phyloP scores from a whole-genome alignment of 1,139 yeast genomes.

The Kurtzmaniella natalensis region DNA sequence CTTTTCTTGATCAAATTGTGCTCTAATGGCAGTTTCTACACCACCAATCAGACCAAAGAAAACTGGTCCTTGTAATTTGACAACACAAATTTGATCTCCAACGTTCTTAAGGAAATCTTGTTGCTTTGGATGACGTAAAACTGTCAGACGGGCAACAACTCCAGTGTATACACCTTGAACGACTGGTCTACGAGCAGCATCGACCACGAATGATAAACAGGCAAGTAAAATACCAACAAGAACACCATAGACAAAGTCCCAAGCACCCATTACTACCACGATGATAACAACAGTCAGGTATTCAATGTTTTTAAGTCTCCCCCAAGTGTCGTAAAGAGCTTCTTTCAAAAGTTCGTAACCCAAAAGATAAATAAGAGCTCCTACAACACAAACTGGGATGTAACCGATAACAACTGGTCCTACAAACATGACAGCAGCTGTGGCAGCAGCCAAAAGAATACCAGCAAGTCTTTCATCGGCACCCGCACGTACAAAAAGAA shows the following conservation, averaged over 20 bases:
- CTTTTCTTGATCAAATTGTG: slow-evolving; percentile 54
- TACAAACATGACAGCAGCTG: slow-evolving; percentile 72
- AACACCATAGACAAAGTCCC: slow-evolving; percentile 92
- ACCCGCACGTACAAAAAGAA: slow-evolving; percentile 87
- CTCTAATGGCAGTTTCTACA: slow-evolving; percentile 71
- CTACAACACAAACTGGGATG: slow-evolving; percentile 94
- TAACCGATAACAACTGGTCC: slow-evolving; percentile 93
- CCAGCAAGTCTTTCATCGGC: slow-evolving; percentile 91
- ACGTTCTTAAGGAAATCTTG: slow-evolving; percentile 80
- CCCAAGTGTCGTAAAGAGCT: slow-evolving; percentile 80
- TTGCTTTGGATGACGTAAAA: slow-evolving; percentile 85
- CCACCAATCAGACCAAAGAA: slow-evolving; percentile 96
- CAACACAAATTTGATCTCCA: slow-evolving; percentile 85
- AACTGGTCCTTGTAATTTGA: slow-evolving; percentile 81
- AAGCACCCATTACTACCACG: slow-evolving; percentile 89
- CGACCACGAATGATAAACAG: slow-evolving; percentile 86
- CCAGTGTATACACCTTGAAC: slow-evolving; percentile 84
- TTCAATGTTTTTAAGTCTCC: slow-evolving; percentile 70
- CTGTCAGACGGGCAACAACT: slow-evolving; percentile 85
- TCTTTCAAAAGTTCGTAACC: slow-evolving; percentile 90
- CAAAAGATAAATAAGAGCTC: slow-evolving; percentile 79
- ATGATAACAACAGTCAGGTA: slow-evolving; percentile 79
- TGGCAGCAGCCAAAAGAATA: slow-evolving; percentile 75
- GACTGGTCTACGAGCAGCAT: slow-evolving; percentile 82
- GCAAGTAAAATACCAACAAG: slow-evolving; percentile 88